Evolutionary conservation across 441 rosid species (phyloP).

Genomic region (Breynia disticha): DNA sequence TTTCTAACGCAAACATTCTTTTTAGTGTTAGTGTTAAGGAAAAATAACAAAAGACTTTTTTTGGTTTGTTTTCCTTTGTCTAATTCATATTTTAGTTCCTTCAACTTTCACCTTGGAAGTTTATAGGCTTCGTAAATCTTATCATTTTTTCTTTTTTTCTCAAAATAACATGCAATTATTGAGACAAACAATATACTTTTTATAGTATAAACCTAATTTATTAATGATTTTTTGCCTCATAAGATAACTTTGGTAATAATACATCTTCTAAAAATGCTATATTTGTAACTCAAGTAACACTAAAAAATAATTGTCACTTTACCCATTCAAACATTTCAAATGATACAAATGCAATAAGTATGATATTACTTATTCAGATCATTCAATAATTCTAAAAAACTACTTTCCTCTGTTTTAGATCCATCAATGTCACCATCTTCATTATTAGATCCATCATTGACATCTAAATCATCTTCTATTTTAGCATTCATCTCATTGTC

Average conservation of each 20-base stretch:
- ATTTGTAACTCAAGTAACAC: conserved; percentile 5
- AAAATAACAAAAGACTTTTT: background rate
- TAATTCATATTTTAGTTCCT: background rate
- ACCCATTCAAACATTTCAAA: conserved; percentile 1
- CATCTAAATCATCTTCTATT: background rate
- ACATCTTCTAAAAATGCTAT: background rate
- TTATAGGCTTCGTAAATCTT: background rate
- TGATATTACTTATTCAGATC: background rate
- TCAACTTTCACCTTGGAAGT: background rate
- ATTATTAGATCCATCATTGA: background rate
- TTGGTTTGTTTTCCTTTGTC: background rate
- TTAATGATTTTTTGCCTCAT: conserved; percentile 7
- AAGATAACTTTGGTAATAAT: background rate
- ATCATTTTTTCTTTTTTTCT: background rate
- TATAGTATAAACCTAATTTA: conserved; percentile 1
- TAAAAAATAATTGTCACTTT: background rate
- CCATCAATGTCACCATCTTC: background rate
- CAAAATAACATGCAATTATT: conserved; percentile 4
- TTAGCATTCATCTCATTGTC: background rate
- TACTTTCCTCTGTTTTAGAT: background rate
- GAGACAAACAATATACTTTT: conserved; percentile 6
- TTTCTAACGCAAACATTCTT: no score
- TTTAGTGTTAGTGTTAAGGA: background rate
- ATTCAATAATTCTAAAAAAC: no score
- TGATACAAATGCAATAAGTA: conserved; percentile 2